Conservation (phyloP, 352 stramenopile genomes). For the Globisporangium camurandrum region DNA sequence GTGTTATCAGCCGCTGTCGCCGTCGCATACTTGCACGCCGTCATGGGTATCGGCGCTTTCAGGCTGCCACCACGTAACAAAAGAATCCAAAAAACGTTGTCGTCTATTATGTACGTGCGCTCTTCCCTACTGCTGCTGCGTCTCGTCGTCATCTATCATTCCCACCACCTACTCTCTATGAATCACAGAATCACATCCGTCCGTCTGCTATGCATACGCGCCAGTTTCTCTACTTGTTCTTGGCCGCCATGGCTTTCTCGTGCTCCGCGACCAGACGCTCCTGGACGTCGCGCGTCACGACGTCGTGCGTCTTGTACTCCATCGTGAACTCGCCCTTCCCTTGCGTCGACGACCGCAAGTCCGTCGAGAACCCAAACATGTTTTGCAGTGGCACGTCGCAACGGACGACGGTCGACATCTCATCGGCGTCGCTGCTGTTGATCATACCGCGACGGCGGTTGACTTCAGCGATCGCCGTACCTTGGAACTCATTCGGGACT, state of each 20-base stretch:
- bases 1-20: no score
- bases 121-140: no score
- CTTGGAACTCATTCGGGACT: conserved; percentile 94
- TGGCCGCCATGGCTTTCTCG: conserved; percentile 76
- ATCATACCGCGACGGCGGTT: conserved; percentile 95
- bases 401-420: conserved; percentile 90
- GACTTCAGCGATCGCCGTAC: conserved; percentile 89
- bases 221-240: conserved; percentile 52
- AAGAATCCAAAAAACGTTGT: no score
- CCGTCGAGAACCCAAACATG: conserved; percentile 99
- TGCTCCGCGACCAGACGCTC: conserved; percentile 94
- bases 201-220: no score
- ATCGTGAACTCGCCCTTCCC: conserved; percentile 99
- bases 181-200: no score
- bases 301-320: conserved; percentile 97
- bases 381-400: conserved; percentile 95
- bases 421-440: conserved; percentile 93
- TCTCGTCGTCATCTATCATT: no score
- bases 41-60: not conserved
- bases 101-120: no score
- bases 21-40: not conserved
- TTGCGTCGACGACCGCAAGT: conserved; percentile 93
- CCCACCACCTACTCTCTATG: no score
- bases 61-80: no score
- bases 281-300: conserved; percentile 91